These are phyloP conservation scores for Saccharomyces hybrid DNA, from an alignment of 1,139 yeast genomes.

Conservation along the genomic window DNA sequence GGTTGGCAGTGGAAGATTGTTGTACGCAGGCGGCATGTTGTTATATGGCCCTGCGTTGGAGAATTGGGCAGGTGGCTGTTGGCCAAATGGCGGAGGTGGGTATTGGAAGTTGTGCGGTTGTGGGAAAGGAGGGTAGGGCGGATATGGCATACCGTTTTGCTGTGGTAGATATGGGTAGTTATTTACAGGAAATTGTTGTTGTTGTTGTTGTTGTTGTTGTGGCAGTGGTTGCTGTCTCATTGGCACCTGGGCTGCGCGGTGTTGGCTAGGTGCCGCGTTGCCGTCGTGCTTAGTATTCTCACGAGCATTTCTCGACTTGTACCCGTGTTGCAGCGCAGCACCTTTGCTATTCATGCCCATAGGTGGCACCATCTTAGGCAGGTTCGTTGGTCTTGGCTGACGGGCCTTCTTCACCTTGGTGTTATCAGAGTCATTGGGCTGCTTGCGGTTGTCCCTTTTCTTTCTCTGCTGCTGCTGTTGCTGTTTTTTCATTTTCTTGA, in stretches of 20 bases:
- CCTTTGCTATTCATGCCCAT: not conserved
- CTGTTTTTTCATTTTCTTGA: conserved; percentile 43
- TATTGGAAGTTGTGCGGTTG: not conserved
- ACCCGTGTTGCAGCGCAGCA: conserved; percentile 7
- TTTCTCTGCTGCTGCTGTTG: conserved; percentile 2
- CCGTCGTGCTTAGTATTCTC: conserved; percentile 4
- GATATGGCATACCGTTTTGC: conserved; percentile 1
- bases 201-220: not conserved
- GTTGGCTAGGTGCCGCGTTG: not conserved
- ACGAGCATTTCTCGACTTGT: conserved; percentile 20
- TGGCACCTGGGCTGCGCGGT: not conserved
- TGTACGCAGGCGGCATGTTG: not conserved
- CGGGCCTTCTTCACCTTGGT: not conserved
- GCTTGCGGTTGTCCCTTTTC: conserved; percentile 4
- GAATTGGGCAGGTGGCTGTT: not conserved
- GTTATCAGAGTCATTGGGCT: not conserved
- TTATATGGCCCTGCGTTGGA: not conserved
- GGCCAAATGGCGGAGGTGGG: not conserved
- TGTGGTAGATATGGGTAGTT: conserved; percentile 4
- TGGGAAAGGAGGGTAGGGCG: not conserved
- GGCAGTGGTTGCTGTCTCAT: not conserved
- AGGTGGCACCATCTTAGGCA: not conserved
- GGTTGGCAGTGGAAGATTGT: not conserved
- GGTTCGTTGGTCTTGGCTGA: not conserved
- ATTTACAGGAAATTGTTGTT: conserved; percentile 2